These are phyloP conservation scores for Cladosporium colombiae DNA, from an alignment of 2,329 filamentous ascomycete species.

Conservation along the genomic window DNA sequence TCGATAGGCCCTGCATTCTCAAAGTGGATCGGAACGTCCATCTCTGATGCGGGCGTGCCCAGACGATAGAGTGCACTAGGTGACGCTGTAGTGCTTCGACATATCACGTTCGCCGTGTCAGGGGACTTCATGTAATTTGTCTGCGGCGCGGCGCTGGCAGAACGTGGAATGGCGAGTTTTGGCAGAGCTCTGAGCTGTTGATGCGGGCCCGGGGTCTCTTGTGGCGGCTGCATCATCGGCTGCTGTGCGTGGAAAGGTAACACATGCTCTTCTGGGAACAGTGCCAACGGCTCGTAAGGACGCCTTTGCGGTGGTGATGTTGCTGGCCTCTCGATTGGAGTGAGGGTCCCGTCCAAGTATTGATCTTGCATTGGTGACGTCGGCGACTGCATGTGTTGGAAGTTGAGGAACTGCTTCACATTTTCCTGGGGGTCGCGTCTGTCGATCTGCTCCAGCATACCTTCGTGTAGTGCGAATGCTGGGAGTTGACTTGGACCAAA, in stretches of 20 bases:
- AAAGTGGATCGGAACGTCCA: constrained; percentile 81
- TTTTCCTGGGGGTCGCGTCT: constrained; percentile 85
- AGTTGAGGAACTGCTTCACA: constrained; percentile 84
- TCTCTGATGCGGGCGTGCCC: constrained; percentile 85
- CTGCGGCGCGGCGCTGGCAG: constrained; percentile 41
- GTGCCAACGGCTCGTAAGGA: constrained; percentile 32
- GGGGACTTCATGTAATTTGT: constrained; percentile 28
- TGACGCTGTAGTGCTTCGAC: constrained; percentile 48
- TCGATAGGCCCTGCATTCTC: constrained; percentile 70
- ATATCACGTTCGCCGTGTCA: constrained; percentile 47
- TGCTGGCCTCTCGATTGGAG: constrained; percentile 26
- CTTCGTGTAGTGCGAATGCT: constrained; percentile 69
- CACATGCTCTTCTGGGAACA: constrained; percentile 38
- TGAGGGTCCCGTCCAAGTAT: constrained; percentile 48
- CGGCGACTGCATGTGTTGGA: constrained; percentile 68
- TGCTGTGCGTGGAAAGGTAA: constrained; percentile 57
- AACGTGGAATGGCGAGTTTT: constrained; percentile 57
- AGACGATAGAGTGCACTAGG: constrained; percentile 70
- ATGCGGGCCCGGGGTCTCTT: constrained; percentile 47
- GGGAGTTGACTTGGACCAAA: constrained; percentile 70
- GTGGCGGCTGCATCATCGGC: constrained; percentile 40
- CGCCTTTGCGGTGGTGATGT: constrained; percentile 13
- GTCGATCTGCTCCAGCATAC: constrained; percentile 68
- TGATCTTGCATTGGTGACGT: constrained; percentile 42
- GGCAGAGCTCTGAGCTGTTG: constrained; percentile 58